Evolutionary conservation across 163 green algal species (phyloP).

Genomic region (Volvox carteri): DNA sequence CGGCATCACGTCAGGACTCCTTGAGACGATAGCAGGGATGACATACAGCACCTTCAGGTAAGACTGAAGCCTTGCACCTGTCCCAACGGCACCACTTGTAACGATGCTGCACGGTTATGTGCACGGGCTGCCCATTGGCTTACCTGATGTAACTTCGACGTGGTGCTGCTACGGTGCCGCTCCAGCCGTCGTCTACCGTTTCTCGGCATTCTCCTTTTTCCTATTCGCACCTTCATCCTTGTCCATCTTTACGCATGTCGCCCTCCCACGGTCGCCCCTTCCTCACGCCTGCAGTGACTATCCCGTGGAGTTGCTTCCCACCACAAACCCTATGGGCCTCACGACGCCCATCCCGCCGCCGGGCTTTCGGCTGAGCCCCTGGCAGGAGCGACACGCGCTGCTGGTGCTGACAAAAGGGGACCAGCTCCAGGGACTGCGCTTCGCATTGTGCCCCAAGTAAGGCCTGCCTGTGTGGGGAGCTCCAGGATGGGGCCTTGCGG

Average conservation of each 20-base stretch:
- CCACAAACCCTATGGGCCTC: conserved; percentile 42
- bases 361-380: conserved; percentile 56
- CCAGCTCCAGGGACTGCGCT: conserved; percentile 67
- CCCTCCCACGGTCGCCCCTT: not conserved
- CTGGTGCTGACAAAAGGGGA: conserved; percentile 58
- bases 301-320: conserved; percentile 40
- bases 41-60: conserved; percentile 70
- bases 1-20: conserved; percentile 54
- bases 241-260: no score
- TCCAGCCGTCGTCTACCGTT: no score
- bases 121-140: no score
- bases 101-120: no score
- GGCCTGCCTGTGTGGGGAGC: no score
- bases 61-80: not conserved
- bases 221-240: no score
- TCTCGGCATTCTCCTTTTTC: no score
- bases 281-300: conserved; percentile 42
- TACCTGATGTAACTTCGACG: no score
- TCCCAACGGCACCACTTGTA: no score
- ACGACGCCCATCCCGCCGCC: not conserved
- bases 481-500: no score
- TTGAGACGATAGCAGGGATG: conserved; percentile 49
- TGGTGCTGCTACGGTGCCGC: no score
- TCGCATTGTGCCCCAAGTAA: conserved; percentile 66
- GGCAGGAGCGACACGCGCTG: conserved; percentile 66